phyloP scores from a whole-genome alignment of 169 alveolate species.

The Babesia sp. region DNA sequence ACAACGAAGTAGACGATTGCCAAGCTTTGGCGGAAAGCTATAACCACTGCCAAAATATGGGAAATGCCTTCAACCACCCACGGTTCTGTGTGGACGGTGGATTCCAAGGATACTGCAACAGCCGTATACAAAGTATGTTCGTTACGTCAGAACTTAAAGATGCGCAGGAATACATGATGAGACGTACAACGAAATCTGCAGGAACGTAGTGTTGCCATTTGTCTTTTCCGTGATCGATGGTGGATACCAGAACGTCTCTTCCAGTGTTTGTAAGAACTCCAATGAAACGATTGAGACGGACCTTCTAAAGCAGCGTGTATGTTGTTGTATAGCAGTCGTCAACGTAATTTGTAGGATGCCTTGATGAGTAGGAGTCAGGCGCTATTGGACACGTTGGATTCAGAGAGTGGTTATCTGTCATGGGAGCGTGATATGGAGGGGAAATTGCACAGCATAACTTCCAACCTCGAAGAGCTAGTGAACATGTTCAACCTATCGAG shows the following conservation, averaged over 20 bases:
- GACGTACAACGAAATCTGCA: constrained; percentile 38
- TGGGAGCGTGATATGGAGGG: constrained; percentile 26
- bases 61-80: constrained; percentile 39
- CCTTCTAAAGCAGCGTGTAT: constrained; percentile 27
- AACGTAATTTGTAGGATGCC: background rate
- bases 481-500: constrained; percentile 5
- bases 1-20: constrained; percentile 60
- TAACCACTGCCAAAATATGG: constrained; percentile 54
- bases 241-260: constrained; percentile 8
- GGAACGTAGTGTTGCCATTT: constrained; percentile 56
- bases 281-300: constrained; percentile 25
- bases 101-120: constrained; percentile 57
- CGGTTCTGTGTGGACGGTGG: constrained; percentile 66
- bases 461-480: constrained; percentile 1
- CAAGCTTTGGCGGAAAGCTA: constrained; percentile 44
- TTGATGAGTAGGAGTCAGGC: constrained; percentile 20
- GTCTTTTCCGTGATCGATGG: constrained; percentile 40
- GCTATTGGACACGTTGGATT: constrained; percentile 10
- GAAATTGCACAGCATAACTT: background rate
- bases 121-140: constrained; percentile 38
- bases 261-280: constrained; percentile 41
- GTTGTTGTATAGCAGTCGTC: background rate
- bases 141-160: background rate
- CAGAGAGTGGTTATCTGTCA: constrained; percentile 3
- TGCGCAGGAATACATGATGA: constrained; percentile 52